Evolutionary conservation across 148 eudicot genomes (phyloP), one percentile per base, ranked within the genome.

Genomic region (Dianthus caryophyllus): DNA sequence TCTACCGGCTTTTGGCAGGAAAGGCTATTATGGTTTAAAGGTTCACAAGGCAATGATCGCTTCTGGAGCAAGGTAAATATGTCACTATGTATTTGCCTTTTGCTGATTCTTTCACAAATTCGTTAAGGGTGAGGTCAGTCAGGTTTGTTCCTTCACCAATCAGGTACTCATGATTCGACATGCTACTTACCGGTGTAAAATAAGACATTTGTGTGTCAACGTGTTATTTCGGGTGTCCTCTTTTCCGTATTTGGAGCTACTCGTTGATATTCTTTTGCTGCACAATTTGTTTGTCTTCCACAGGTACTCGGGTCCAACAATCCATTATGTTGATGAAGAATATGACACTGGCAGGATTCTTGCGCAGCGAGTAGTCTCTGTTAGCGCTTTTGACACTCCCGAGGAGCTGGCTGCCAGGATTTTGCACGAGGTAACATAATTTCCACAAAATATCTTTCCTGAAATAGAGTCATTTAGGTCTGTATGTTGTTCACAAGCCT

Each of bases 1-100:
- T 75, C 84, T 94, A 73, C 98, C 97, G 24, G 90, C 97, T 64
- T 94, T 94, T 78, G 98, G 98, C 66, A 97, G 98, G 73, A 86
- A 88, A 84, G 96, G 97, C 31, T 94, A 81, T 71, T 94, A 86
- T 64, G 98, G 97, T 56, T 83, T 82, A 57, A 90, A 88, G 81
- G 98, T 94, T 69, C 97, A 94, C 77, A 82, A 83, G 72, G 96
- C 97, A 14, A 96, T 94, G 46, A 86, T 90, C 68, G 86, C 92
- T 76, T 94, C 97, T 8, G 98, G 98, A 53, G 98, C 96, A 52
- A 88, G 98, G 96, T 93, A 80, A 64, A 43, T 31, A 61, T 31
- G 49, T 67, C 51, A 17, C 55, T 24, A 13, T 31, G 25, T 53
- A 52, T 50, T 24, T n/a, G 33, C 26, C 25, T 67, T 62, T 15